These are phyloP conservation scores for Didymellaceae sp. DNA, from an alignment of 2,329 filamentous ascomycete species.

Conservation along the genomic window DNA sequence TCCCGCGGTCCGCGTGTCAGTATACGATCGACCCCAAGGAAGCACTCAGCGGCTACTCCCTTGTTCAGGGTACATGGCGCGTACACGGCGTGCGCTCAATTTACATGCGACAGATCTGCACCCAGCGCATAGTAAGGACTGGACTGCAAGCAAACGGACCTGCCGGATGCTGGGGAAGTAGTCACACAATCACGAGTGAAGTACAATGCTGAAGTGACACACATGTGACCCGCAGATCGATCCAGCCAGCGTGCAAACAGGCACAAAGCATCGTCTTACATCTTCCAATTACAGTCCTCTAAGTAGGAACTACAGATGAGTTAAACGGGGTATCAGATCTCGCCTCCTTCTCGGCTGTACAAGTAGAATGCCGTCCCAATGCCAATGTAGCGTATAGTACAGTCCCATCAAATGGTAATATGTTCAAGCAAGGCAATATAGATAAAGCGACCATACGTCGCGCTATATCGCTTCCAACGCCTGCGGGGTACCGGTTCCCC, in stretches of 20 bases:
- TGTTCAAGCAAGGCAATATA: constrained; percentile 6
- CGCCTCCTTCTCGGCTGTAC: constrained; percentile 21
- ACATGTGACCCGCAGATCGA: no score
- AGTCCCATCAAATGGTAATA: background rate
- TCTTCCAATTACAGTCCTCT: constrained; percentile 4
- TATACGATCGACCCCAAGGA: constrained; percentile 8
- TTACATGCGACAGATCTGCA: constrained; percentile 4
- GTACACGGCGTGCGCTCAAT: constrained; percentile 4
- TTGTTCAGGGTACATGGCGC: background rate
- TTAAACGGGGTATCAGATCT: constrained; percentile 46
- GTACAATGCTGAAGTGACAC: background rate
- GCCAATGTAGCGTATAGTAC: constrained; percentile 11
- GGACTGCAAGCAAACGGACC: background rate
- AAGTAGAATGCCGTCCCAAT: constrained; percentile 16
- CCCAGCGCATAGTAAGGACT: background rate
- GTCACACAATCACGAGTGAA: background rate
- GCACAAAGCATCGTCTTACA: background rate
- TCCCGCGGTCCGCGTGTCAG: no score
- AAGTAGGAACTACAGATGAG: constrained; percentile 17
- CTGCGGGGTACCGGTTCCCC: constrained; percentile 16
- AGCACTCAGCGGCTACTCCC: constrained; percentile 2
- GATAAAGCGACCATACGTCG: constrained; percentile 3
- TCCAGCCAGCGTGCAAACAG: no score
- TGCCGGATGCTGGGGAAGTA: background rate
- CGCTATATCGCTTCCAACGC: constrained; percentile 1